These are phyloP conservation scores for Agrocybe chaxingu DNA, from an alignment of 768 basidiomycete genomes.

Conservation along the genomic window DNA sequence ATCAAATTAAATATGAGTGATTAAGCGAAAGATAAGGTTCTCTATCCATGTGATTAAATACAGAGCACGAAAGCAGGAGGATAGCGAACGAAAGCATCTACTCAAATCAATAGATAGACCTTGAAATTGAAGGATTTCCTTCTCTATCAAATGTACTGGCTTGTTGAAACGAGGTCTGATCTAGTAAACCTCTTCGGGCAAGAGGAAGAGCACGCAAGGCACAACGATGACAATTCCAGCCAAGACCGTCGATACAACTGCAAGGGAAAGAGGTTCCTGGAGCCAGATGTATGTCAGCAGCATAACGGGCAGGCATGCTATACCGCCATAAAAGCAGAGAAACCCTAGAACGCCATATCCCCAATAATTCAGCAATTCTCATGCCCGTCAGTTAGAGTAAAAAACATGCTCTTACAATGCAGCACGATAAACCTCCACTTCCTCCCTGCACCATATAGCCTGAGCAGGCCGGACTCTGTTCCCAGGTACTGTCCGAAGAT, in stretches of 20 bases:
- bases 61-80: no score
- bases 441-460: neutral
- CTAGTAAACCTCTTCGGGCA: no score
- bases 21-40: no score
- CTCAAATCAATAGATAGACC: no score
- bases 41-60: no score
- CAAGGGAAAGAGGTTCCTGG: slow-evolving; percentile 4
- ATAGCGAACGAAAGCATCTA: no score
- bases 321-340: slow-evolving; percentile 5
- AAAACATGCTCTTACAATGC: slow-evolving; percentile 2
- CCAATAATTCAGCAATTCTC: neutral
- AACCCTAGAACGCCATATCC: slow-evolving; percentile 1
- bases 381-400: neutral
- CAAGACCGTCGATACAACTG: neutral
- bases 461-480: neutral
- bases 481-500: neutral
- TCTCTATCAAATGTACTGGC: no score
- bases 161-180: no score
- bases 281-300: slow-evolving; percentile 4
- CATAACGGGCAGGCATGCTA: neutral
- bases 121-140: no score
- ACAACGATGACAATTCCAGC: neutral
- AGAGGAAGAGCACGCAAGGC: neutral
- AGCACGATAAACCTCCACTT: slow-evolving; percentile 5
- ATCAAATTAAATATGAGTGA: no score